Conservation (phyloP, 2,329 filamentous ascomycete genomes). For the Purpureocillium takamizusanense region DNA sequence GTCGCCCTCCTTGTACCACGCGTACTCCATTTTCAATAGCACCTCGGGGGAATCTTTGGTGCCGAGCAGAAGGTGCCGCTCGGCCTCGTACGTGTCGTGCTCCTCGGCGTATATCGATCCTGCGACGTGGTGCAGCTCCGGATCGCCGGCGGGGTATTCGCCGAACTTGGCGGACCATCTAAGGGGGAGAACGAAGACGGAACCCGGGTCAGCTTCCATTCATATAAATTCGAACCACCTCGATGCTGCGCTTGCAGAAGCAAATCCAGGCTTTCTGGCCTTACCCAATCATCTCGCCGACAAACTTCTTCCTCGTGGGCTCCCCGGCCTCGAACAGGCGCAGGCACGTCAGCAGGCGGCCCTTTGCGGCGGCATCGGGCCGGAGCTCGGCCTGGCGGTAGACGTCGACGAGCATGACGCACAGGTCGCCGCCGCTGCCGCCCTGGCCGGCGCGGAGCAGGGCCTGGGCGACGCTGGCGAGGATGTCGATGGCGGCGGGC, state of each 20-base stretch:
- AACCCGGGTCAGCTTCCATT: too few relatives aligned
- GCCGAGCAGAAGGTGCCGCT: conserved; percentile 79
- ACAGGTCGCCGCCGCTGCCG: conserved; percentile 84
- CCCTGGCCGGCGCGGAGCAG: conserved; percentile 89
- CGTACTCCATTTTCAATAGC: conserved; percentile 76
- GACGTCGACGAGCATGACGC: conserved; percentile 79
- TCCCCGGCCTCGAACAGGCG: conserved; percentile 74
- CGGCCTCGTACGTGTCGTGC: conserved; percentile 86
- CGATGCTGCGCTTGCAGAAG: too few relatives aligned
- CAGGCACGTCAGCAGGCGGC: conserved; percentile 67
- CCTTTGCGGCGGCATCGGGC: conserved; percentile 66
- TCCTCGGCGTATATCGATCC: conserved; percentile 88
- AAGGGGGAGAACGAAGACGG: too few relatives aligned
- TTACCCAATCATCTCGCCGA: conserved; percentile 74
- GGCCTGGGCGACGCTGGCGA: conserved; percentile 74
- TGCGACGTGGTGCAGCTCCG: conserved; percentile 87
- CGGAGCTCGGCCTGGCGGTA: conserved; percentile 79
- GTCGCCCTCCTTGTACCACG: conserved; percentile 87
- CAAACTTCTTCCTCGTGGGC: conserved; percentile 87
- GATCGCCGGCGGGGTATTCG: conserved; percentile 83
- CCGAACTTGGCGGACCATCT: conserved; percentile 79
- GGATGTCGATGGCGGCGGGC: conserved; percentile 74
- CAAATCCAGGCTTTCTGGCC: too few relatives aligned
- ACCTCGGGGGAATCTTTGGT: conserved; percentile 80
- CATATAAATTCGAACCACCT: too few relatives aligned